Evolutionary conservation across 441 rosid genomes (phyloP), one percentile per base, ranked within the genome.

Genomic region (Croton setiger): DNA sequence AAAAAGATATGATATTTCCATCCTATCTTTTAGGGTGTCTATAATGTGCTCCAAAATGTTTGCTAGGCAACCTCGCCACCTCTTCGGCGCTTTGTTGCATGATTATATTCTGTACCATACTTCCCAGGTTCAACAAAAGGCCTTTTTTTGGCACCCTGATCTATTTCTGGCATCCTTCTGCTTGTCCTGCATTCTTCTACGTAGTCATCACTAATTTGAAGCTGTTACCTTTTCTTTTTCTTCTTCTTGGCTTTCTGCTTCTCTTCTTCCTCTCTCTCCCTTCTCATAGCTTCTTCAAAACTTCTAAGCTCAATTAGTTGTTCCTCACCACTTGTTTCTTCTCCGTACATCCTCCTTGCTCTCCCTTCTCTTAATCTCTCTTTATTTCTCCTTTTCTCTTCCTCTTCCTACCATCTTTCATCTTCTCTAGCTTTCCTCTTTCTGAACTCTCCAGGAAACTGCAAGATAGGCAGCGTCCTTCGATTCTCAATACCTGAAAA

Each of bases 1-100:
- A 82, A 96, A 96, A 66, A 96, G 96, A 72, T 83, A 88, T 1
- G 99, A 93, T 31, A 96, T 83, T 66, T 84, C 94, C 51, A 76
- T 76, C 62, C 80, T 83, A 23, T 59, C 82, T 71, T 79, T 83
- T 17, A 96, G 93, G 14, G 87, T 75, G 60, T 93, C 98, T 41
- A 89, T 93, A 64, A 96, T 87, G 63, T 56, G 60, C 76, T 93
- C 97, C 81, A 96, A 83, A 75, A 91, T 73, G 70, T 93, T 96
- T 55, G 96, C 84, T 81, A 96, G 77, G 52, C 92, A 96, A 92
- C 98, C 98, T 91, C 96, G 72, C 99, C 98, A 44, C 85, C 96
- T 82, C 92, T 92, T 21, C 96, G 96, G 41, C 96, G 93, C 81
- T 96, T 96, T 52, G 96, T 78, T 65, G 87, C 86, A 23, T 91